phyloP scores from a whole-genome alignment of 1,139 yeast genomes.

The Suhomyces guaymorum region DNA sequence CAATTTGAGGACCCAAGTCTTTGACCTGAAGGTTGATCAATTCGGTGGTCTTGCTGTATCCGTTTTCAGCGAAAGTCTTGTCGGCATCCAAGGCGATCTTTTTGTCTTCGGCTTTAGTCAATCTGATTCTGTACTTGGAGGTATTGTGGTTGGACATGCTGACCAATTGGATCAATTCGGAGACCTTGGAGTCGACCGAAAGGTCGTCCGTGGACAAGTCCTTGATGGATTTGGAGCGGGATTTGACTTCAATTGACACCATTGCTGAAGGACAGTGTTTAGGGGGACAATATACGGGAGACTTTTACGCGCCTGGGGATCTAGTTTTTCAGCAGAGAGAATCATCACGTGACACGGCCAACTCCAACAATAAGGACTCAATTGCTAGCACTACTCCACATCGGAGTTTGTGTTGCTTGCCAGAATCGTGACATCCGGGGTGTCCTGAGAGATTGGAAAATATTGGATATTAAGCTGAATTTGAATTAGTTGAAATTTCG shows the following conservation, averaged over 20 bases:
- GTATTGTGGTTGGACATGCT: constrained; percentile 47
- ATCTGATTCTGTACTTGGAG: constrained; percentile 41
- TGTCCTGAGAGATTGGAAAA: no score
- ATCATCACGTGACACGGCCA: no score
- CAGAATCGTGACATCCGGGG: no score
- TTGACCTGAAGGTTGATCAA: constrained; percentile 56
- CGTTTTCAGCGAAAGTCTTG: constrained; percentile 35
- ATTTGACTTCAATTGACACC: constrained; percentile 45
- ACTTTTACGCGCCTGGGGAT: no score
- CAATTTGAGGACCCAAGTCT: constrained; percentile 91
- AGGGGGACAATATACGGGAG: background rate
- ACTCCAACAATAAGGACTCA: no score
- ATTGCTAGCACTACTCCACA: no score
- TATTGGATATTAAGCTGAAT: no score
- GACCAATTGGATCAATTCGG: constrained; percentile 38
- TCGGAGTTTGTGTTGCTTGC: no score
- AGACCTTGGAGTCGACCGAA: constrained; percentile 30
- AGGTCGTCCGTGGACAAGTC: constrained; percentile 38
- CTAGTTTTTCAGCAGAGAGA: no score
- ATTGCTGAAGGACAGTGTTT: constrained; percentile 15
- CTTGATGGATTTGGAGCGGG: constrained; percentile 54
- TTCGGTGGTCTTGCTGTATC: constrained; percentile 26
- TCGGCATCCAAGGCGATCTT: constrained; percentile 36
- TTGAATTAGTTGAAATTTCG: no score
- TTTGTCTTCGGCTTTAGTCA: constrained; percentile 34